phyloP scores from a whole-genome alignment of 768 basidiomycete species.

The Lactarius indigo region DNA sequence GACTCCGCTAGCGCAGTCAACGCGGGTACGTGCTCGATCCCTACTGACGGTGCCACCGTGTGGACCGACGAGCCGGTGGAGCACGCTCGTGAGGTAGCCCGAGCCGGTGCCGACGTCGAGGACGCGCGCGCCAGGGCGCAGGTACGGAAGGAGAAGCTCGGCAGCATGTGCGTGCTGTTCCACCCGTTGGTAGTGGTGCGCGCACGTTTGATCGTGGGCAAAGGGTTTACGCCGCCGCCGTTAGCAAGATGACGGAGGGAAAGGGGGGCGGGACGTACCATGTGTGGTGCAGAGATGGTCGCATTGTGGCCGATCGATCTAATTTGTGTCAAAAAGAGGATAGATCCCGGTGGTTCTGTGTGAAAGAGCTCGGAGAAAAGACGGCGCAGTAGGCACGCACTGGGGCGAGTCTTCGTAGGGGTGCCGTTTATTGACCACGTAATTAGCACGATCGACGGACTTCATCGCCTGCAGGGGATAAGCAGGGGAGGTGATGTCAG shows the following conservation, averaged over 20 bases:
- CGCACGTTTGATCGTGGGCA: neutral
- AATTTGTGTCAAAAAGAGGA: neutral
- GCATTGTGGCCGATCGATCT: constrained; percentile 74
- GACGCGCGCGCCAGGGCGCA: constrained; percentile 66
- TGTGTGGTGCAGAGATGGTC: constrained; percentile 92
- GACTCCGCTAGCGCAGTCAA: constrained; percentile 65
- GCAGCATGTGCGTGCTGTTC: constrained; percentile 78
- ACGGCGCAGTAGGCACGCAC: constrained; percentile 27
- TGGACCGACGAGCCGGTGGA: constrained; percentile 63
- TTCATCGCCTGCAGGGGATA: constrained; percentile 39
- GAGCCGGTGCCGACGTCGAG: constrained; percentile 91
- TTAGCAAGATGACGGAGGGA: neutral
- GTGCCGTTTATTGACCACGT: constrained; percentile 35
- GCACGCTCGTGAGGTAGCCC: constrained; percentile 80
- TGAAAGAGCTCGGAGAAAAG: neutral
- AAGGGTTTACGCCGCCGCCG: neutral
- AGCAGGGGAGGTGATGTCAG: neutral
- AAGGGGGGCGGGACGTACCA: constrained; percentile 2
- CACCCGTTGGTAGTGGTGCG: neutral
- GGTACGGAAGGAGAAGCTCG: constrained; percentile 70
- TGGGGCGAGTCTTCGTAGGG: constrained; percentile 54
- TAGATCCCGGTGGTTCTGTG: neutral
- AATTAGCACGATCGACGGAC: constrained; percentile 45
- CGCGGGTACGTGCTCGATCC: constrained; percentile 86
- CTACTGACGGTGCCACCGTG: constrained; percentile 56